phyloP scores from a whole-genome alignment of 306 rosid genomes.

The Malus asiatica region DNA sequence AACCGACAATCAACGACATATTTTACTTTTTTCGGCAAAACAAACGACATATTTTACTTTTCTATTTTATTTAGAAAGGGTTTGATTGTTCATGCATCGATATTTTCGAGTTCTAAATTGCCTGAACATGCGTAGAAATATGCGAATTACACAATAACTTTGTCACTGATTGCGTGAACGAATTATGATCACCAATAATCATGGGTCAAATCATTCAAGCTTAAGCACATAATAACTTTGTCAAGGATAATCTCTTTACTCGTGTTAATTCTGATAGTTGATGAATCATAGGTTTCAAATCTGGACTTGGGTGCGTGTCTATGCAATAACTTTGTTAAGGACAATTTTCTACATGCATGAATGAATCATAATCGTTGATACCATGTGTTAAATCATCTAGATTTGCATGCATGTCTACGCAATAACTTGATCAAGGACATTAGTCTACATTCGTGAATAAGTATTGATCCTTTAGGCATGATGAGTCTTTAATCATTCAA shows the following conservation, averaged over 20 bases:
- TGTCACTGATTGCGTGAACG: too few species aligned
- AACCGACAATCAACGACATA: slow-evolving; percentile 15
- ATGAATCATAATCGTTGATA: not conserved
- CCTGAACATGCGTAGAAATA: fast-evolving
- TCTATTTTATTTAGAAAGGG: not conserved
- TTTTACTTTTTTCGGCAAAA: not conserved
- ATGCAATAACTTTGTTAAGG: too few species aligned
- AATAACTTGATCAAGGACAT: not conserved
- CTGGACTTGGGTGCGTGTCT: not conserved
- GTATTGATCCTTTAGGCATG: too few species aligned
- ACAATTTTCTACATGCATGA: too few species aligned
- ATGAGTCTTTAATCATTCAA: not conserved
- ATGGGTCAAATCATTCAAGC: too few species aligned
- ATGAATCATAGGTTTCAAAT: not conserved
- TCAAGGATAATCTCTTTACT: too few species aligned
- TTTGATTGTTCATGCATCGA: not conserved
- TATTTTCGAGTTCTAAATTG: fast-evolving
- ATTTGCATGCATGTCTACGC: not conserved
- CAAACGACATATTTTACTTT: not conserved
- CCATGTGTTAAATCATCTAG: not conserved
- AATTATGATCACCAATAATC: too few species aligned
- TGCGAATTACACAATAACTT: too few species aligned
- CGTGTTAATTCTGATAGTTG: too few species aligned
- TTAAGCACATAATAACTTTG: too few species aligned
- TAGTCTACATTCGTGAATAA: too few species aligned